Evolutionary conservation across 768 basidiomycete species (phyloP).

Genomic region (Crassisporium funariophilum): DNA sequence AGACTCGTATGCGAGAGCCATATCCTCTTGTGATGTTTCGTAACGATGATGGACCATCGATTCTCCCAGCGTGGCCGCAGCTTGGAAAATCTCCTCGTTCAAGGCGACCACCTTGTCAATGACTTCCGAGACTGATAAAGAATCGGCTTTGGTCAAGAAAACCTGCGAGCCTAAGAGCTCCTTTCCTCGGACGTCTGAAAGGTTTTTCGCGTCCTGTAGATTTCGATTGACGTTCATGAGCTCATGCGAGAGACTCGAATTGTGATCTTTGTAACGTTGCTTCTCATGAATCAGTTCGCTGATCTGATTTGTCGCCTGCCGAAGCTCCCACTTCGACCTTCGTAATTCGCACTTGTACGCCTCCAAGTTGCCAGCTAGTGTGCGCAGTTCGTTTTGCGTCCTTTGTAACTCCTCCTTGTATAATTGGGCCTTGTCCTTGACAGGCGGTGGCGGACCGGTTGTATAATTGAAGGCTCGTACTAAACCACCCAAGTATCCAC

Average conservation of each 20-base stretch:
- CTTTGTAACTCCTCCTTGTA: background rate
- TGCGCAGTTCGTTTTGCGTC: background rate
- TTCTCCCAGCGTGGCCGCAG: slow-evolving; percentile 49
- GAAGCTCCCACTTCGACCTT: background rate
- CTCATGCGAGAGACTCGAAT: slow-evolving; percentile 6
- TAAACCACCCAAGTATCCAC: too few species aligned
- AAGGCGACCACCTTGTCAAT: slow-evolving; percentile 43
- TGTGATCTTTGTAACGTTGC: slow-evolving; percentile 5
- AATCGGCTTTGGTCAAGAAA: slow-evolving; percentile 45
- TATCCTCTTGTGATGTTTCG: slow-evolving; percentile 43
- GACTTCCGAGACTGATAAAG: slow-evolving; percentile 46
- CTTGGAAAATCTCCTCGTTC: slow-evolving; percentile 53
- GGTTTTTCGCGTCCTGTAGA: slow-evolving; percentile 15
- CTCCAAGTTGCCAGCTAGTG: background rate
- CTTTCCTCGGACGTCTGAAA: slow-evolving; percentile 36
- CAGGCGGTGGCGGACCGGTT: too few species aligned
- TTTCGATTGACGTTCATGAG: slow-evolving; percentile 8
- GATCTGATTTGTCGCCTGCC: background rate
- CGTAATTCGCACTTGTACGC: background rate
- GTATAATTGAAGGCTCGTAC: too few species aligned
- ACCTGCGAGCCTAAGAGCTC: slow-evolving; percentile 50
- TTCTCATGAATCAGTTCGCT: background rate
- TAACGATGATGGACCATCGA: slow-evolving; percentile 30
- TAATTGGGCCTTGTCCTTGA: background rate
- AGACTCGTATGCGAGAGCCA: background rate